A percentile compares a stretch with the other conserved stretches of the same genome.
Evolutionary conservation across 257 asterid genomes (phyloP).

Genomic region (Solanum chaucha): DNA sequence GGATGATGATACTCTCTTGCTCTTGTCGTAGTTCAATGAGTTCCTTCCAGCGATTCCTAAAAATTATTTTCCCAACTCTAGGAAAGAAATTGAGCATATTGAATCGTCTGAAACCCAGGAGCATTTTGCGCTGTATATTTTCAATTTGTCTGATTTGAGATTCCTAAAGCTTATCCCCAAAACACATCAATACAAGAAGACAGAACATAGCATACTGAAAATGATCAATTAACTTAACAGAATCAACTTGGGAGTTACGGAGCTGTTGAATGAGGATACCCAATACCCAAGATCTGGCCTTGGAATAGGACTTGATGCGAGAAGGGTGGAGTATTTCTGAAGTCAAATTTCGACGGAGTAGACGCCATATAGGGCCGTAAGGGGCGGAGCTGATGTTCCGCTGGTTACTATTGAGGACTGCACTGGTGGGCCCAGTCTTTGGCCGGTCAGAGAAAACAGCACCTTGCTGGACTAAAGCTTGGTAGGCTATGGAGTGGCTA

Average conservation of each 20-base stretch:
- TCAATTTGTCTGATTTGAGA: not conserved
- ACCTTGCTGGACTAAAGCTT: not conserved
- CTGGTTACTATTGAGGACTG: too few species aligned
- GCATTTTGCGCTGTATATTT: not conserved
- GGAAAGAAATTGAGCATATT: not conserved
- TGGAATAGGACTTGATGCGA: too few species aligned
- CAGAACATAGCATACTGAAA: too few species aligned
- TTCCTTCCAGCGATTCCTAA: not conserved
- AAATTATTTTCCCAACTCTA: not conserved
- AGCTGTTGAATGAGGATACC: too few species aligned
- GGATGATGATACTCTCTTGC: not conserved
- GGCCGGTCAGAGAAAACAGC: not conserved
- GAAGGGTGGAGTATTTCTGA: too few species aligned
- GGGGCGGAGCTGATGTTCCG: not conserved
- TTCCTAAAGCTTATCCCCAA: too few species aligned
- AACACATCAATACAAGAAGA: too few species aligned
- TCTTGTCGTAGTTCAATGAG: not conserved
- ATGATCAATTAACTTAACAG: too few species aligned
- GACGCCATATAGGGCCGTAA: not conserved
- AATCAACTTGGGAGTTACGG: too few species aligned
- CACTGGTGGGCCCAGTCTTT: not conserved
- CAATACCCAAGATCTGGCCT: too few species aligned
- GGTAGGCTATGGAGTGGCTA: not conserved
- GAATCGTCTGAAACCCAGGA: not conserved
- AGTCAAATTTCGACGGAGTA: not conserved